These are phyloP conservation scores for Periconia sp. DNA, from an alignment of 2,329 filamentous ascomycete genomes.

Conservation along the genomic window DNA sequence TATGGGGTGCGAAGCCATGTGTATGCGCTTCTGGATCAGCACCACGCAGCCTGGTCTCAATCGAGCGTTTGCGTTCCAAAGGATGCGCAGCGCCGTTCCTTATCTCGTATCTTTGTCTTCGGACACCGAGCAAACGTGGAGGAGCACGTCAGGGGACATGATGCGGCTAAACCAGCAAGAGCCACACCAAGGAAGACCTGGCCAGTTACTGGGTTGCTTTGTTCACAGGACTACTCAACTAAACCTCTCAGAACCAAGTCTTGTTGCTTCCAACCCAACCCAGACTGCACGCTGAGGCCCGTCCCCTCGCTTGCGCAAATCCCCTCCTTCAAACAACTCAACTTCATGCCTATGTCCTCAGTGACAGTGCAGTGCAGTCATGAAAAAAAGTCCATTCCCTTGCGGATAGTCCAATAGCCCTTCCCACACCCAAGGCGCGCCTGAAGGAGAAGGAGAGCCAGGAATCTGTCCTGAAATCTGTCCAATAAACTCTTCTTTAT, in stretches of 20 bases:
- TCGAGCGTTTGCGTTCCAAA: background rate
- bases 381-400: too few species aligned
- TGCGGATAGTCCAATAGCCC: too few species aligned
- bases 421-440: too few species aligned
- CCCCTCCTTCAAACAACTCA: background rate
- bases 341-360: too few species aligned
- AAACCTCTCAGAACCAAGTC: too few species aligned
- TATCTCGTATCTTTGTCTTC: constrained; percentile 9
- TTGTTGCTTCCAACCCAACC: background rate
- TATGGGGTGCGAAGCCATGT: constrained; percentile 2
- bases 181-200: constrained; percentile 1
- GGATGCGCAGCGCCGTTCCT: constrained; percentile 2
- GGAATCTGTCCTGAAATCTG: too few species aligned
- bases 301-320: background rate
- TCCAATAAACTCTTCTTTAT: too few species aligned
- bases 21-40: constrained; percentile 2
- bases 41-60: background rate
- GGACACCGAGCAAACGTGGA: constrained; percentile 17
- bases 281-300: background rate
- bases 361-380: too few species aligned
- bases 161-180: constrained; percentile 15
- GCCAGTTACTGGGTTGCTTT: too few species aligned
- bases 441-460: too few species aligned
- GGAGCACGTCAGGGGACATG: background rate
- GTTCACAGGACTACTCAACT: too few species aligned